Conservation (phyloP, 331 rosid genomes). For the Dryas integrifolia region DNA sequence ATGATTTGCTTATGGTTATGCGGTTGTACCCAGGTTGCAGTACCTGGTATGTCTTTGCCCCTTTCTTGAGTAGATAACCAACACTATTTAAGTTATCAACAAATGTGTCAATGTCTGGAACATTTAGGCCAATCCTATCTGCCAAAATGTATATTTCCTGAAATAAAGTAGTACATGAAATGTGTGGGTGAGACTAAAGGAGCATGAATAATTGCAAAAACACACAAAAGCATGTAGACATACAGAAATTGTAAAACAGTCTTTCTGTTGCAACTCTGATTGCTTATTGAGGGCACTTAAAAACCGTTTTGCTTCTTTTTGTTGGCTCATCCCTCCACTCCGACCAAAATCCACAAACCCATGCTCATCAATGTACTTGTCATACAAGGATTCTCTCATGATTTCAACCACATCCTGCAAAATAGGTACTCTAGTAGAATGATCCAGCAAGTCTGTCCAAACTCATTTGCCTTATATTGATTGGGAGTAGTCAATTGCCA, state of each 20-base stretch:
- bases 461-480: conserved; percentile 16
- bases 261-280: conserved; percentile 86
- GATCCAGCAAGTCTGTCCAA: conserved; percentile 23
- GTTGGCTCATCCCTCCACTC: conserved; percentile 98
- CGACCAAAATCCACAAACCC: conserved; percentile 92
- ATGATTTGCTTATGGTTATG: no score
- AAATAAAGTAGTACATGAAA: conserved; percentile 20
- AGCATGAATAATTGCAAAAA: conserved; percentile 13
- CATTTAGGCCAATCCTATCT: conserved; percentile 70
- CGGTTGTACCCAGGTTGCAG: no score
- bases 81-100: conserved; percentile 76
- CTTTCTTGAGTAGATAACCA: conserved; percentile 86
- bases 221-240: conserved; percentile 20
- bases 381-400: conserved; percentile 90
- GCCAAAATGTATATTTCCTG: conserved; percentile 96
- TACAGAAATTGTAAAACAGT: conserved; percentile 74
- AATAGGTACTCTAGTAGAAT: conserved; percentile 19
- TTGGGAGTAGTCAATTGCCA: conserved; percentile 16
- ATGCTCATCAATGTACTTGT: conserved; percentile 86
- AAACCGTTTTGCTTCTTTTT: conserved; percentile 92
- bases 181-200: conserved; percentile 12
- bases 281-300: conserved; percentile 86
- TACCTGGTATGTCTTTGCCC: conserved; percentile 92
- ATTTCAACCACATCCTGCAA: conserved; percentile 95
- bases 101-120: conserved; percentile 80